These are phyloP conservation scores for Heliosperma pusillum DNA, from an alignment of 148 eudicot species.

Conservation along the genomic window DNA sequence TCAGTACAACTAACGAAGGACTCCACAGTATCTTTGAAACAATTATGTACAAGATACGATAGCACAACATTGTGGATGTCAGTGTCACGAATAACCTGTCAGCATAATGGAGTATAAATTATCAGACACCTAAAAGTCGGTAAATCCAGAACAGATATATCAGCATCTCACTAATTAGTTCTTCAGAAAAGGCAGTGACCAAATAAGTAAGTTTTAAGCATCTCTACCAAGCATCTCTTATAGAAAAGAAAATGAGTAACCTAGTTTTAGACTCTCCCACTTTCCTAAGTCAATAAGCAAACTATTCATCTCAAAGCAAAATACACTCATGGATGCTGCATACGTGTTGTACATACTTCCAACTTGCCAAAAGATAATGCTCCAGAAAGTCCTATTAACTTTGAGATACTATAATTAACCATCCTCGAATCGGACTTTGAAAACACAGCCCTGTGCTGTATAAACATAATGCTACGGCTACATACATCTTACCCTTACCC, in stretches of 20 bases:
- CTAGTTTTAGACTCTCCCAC: background rate
- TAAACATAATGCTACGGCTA: background rate
- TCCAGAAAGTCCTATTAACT: background rate
- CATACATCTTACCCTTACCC: background rate
- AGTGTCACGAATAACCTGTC: conserved; percentile 58
- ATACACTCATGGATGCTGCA: background rate
- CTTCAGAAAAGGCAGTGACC: background rate
- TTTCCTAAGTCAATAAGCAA: background rate
- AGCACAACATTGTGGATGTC: conserved; percentile 76
- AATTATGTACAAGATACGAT: conserved; percentile 88
- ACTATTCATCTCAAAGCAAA: background rate
- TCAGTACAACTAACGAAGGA: conserved; percentile 64
- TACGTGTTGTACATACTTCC: background rate
- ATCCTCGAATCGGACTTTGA: background rate
- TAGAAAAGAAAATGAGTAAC: background rate
- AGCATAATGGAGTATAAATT: background rate
- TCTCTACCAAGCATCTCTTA: background rate
- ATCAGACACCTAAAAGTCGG: conserved; percentile 7
- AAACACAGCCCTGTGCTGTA: background rate
- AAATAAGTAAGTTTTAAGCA: background rate
- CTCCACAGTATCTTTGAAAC: conserved; percentile 74
- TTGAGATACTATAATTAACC: background rate
- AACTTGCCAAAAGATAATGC: background rate
- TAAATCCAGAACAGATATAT: background rate
- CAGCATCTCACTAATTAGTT: background rate